A percentile compares a stretch with the other conserved stretches of the same genome.
These are phyloP conservation scores for Craspedostauros australis DNA, from an alignment of 108 stramenopile species.

Conservation along the genomic window DNA sequence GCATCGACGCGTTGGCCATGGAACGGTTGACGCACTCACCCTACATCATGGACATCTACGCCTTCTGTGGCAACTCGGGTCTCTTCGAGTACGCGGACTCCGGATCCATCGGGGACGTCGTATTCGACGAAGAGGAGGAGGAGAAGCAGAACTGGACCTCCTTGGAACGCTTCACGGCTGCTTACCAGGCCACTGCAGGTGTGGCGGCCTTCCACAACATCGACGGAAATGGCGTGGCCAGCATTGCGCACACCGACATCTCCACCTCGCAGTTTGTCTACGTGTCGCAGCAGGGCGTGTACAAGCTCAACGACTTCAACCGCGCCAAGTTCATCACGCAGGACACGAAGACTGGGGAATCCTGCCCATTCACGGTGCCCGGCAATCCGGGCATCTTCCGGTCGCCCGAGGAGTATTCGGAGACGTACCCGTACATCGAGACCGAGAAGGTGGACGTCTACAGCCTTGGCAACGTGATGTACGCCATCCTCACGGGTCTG, in stretches of 20 bases:
- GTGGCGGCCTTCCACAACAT: conserved; percentile 27
- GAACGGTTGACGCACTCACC: conserved; percentile 62
- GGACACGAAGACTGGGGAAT: conserved; percentile 34
- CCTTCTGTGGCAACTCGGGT: conserved; percentile 52
- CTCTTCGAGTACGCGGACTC: conserved; percentile 43
- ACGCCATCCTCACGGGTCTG: conserved; percentile 38
- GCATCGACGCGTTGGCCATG: conserved; percentile 74
- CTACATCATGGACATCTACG: conserved; percentile 63
- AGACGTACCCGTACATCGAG: conserved; percentile 20
- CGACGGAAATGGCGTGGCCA: conserved; percentile 10
- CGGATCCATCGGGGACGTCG: conserved; percentile 40
- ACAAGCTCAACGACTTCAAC: conserved; percentile 83
- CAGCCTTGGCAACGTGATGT: conserved; percentile 51
- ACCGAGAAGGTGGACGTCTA: conserved; percentile 58
- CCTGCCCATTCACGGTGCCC: conserved; percentile 30
- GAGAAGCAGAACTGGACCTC: background rate
- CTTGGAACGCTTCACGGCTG: conserved; percentile 4
- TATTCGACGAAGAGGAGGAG: conserved; percentile 18
- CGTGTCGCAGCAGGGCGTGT: conserved; percentile 19
- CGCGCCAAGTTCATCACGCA: conserved; percentile 63
- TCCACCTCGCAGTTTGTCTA: conserved; percentile 58
- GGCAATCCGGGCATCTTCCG: conserved; percentile 4
- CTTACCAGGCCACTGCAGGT: background rate
- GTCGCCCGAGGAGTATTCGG: conserved; percentile 52
- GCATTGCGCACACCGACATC: conserved; percentile 45